Percentiles rank a stretch among this genome's conserved stretches.
phyloP scores from a whole-genome alignment of 73 alveolate genomes.

The Paramecium sonneborni region DNA sequence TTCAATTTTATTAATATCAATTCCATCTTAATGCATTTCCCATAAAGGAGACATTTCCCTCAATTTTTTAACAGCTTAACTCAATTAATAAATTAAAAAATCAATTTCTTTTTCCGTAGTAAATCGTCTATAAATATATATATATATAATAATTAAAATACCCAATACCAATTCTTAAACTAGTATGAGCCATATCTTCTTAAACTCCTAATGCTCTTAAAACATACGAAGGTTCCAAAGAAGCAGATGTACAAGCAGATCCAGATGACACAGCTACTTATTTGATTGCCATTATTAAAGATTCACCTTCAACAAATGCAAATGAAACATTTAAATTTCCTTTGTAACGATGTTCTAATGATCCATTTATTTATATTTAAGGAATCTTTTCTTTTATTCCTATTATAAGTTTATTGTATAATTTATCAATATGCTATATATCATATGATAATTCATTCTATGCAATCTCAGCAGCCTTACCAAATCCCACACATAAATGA shows the following conservation, averaged over 20 bases:
- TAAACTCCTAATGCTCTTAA: constrained; percentile 93
- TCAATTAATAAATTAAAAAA: constrained; percentile 69
- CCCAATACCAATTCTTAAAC: constrained; percentile 93
- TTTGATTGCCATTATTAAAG: constrained; percentile 86
- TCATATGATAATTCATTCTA: constrained; percentile 90
- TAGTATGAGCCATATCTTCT: constrained; percentile 93
- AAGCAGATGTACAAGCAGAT: constrained; percentile 98
- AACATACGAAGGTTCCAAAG: constrained; percentile 95
- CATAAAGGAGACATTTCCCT: constrained; percentile 95
- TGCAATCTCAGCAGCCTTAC: constrained; percentile 91
- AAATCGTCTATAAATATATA: constrained; percentile 68
- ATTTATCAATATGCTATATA: constrained; percentile 73
- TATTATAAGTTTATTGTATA: constrained; percentile 70
- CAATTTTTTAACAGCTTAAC: constrained; percentile 74
- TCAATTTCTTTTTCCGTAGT: constrained; percentile 91
- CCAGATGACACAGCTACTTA: constrained; percentile 95
- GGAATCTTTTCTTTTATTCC: constrained; percentile 65
- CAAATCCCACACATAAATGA: constrained; percentile 95
- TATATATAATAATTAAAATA: background rate
- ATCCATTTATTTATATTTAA: constrained; percentile 80
- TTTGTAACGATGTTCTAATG: constrained; percentile 71
- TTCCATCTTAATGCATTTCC: constrained; percentile 77
- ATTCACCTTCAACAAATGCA: constrained; percentile 98
- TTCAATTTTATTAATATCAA: constrained; percentile 25
- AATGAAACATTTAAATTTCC: constrained; percentile 88